phyloP scores from a whole-genome alignment of 106 monocot genomes.

The Ottelia alismoides region DNA sequence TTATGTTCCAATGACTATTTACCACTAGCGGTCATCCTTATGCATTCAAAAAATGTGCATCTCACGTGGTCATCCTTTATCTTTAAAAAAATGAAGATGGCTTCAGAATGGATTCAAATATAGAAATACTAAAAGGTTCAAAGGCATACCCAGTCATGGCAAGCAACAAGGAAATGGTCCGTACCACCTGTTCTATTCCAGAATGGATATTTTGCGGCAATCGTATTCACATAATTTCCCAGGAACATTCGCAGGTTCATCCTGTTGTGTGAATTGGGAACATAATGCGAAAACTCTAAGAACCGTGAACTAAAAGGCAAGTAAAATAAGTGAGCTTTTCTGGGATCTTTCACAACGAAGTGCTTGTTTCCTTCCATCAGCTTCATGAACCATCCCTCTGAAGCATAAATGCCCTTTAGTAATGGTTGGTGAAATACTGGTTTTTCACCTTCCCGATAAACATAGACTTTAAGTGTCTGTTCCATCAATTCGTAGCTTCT shows the following conservation, averaged over 20 bases:
- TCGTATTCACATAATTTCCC: constrained; percentile 50
- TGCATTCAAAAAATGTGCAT: no score
- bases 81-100: no score
- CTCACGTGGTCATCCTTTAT: no score
- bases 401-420: constrained; percentile 76
- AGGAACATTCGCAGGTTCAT: constrained; percentile 43
- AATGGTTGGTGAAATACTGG: constrained; percentile 83
- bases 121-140: no score
- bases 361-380: constrained; percentile 52
- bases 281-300: constrained; percentile 44
- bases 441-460: constrained; percentile 48
- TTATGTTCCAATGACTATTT: no score
- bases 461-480: constrained; percentile 70
- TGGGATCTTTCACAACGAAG: constrained; percentile 42
- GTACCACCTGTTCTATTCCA: constrained; percentile 73
- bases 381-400: constrained; percentile 98
- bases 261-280: constrained; percentile 53
- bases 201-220: constrained; percentile 68
- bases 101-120: no score
- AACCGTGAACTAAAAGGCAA: constrained; percentile 75
- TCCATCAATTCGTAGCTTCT: constrained; percentile 98
- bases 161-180: constrained; percentile 90
- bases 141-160: constrained; percentile 92
- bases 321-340: constrained; percentile 74
- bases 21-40: no score